These are phyloP conservation scores for Cytospora mali DNA, from an alignment of 2,329 filamentous ascomycete species.

Conservation along the genomic window DNA sequence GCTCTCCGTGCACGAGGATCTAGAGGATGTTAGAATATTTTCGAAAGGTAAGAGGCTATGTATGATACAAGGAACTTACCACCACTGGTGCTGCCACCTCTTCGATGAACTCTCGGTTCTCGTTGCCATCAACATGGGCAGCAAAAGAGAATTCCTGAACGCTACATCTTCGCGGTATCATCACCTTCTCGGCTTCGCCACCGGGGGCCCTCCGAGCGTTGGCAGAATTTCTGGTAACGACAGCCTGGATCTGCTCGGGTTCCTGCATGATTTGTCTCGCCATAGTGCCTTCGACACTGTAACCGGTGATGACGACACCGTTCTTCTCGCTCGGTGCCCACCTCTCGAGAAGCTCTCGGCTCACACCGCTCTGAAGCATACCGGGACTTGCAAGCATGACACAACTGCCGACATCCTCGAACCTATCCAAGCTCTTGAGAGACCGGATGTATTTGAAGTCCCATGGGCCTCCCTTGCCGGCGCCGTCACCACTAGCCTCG, in stretches of 20 bases:
- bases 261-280: slow-evolving; percentile 94
- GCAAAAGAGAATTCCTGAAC: slow-evolving; percentile 95
- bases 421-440: slow-evolving; percentile 88
- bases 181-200: slow-evolving; percentile 78
- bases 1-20: slow-evolving; percentile 96
- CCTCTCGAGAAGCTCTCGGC: slow-evolving; percentile 85
- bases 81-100: slow-evolving; percentile 91
- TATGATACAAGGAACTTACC: slow-evolving; percentile 53
- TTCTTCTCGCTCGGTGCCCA: slow-evolving; percentile 98
- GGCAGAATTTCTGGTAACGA: slow-evolving; percentile 77
- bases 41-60: no score
- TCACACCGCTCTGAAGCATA: slow-evolving; percentile 98
- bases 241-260: slow-evolving; percentile 89
- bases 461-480: slow-evolving; percentile 85
- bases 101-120: slow-evolving; percentile 96
- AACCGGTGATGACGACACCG: slow-evolving; percentile 97
- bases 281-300: slow-evolving; percentile 98
- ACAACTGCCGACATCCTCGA: slow-evolving; percentile 92
- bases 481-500: slow-evolving; percentile 74
- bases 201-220: slow-evolving; percentile 65
- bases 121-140: slow-evolving; percentile 92
- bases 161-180: slow-evolving; percentile 90
- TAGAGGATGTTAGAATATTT: slow-evolving; percentile 38
- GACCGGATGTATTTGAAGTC: slow-evolving; percentile 95
- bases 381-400: slow-evolving; percentile 97